Base-by-base conservation (phyloP, 148 eudicot genomes). In the Limonium bicolor region DNA sequence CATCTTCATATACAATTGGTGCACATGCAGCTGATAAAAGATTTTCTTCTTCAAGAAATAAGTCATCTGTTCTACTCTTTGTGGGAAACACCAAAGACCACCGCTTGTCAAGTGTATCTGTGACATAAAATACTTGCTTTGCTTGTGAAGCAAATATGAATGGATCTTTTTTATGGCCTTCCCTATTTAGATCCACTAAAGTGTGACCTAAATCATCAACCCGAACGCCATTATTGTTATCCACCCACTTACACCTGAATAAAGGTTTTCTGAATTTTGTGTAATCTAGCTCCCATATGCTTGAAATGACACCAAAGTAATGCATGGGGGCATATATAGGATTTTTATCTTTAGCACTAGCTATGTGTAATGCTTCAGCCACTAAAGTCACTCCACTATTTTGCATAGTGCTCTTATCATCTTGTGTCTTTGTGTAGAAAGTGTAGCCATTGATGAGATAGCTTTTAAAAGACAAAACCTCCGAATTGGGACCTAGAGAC, bases 301-400 rank as follows among this genome's bases (percentile, higher is more conserved):
- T n/a, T n/a, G n/a, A n/a, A n/a, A n/a, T n/a, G n/a, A n/a, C n/a
- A 8, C 13, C 9, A 31, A 14, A 31, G n/a, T 14, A 11, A 31
- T 31, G 16, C 38, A 35, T 35, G 10, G 6, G 13, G 38, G 38
- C 38, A 4, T 10, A 11, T n/a, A 35, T n/a, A 35, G 14, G 14
- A 10, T 35, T 35, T 6, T 35, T 35, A 19, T n/a, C 38, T 35
- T 35, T 35, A 5, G 10, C 16, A 35, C 38, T 35, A 35, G 38
- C 13, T n/a, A 9, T 4, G 38, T 35, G 38, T 19, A 35, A n/a
- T 10, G 38, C 5, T 9, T 35, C 17, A 4, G 38, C 34, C 28
- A 25, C 49, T 26, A 47, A 47, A 2, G 51, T 47, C 51, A 47
- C 38, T 7, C 41, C 43, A 38, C 10, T 8, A 16, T 38, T 38